Conservation (phyloP, 169 alveolate genomes). For the Cryptosporidium xiaoi region DNA sequence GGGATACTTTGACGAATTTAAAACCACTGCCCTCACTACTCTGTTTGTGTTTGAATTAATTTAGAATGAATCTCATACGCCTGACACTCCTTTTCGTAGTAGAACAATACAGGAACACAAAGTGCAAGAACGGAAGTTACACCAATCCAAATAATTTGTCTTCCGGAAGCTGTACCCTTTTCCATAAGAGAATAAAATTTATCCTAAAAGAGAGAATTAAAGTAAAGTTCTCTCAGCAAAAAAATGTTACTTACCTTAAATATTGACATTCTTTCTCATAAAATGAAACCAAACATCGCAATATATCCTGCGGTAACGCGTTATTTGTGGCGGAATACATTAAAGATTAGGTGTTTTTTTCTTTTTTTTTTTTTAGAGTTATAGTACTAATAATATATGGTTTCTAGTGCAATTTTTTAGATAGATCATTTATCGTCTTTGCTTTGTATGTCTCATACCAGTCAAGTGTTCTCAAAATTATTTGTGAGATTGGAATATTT, state of each 20-base stretch:
- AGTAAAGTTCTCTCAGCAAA: not conserved
- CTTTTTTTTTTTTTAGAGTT: not conserved
- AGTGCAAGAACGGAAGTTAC: constrained; percentile 75
- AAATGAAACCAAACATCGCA: not conserved
- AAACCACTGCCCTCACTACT: not conserved
- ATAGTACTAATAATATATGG: not conserved
- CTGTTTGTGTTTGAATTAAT: constrained; percentile 74
- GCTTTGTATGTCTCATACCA: constrained; percentile 50
- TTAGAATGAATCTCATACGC: constrained; percentile 80
- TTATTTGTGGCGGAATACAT: no score
- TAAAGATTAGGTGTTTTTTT: not conserved
- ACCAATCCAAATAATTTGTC: constrained; percentile 75
- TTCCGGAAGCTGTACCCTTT: not conserved
- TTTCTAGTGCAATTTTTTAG: not conserved
- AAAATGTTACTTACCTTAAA: constrained; percentile 21
- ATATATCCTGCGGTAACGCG: no score
- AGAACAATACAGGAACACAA: constrained; percentile 79
- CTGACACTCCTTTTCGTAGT: constrained; percentile 81
- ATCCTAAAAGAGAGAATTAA: not conserved
- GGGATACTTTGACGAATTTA: constrained; percentile 2
- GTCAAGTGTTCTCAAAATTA: constrained; percentile 29
- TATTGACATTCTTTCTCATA: not conserved
- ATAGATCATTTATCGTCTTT: constrained; percentile 4
- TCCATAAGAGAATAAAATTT: not conserved
- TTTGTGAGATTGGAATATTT: constrained; percentile 11